A percentile compares a stretch with the other conserved stretches of the same genome.
These are phyloP conservation scores for Eimeria acervulina DNA, from an alignment of 169 alveolate species.

Conservation along the genomic window DNA sequence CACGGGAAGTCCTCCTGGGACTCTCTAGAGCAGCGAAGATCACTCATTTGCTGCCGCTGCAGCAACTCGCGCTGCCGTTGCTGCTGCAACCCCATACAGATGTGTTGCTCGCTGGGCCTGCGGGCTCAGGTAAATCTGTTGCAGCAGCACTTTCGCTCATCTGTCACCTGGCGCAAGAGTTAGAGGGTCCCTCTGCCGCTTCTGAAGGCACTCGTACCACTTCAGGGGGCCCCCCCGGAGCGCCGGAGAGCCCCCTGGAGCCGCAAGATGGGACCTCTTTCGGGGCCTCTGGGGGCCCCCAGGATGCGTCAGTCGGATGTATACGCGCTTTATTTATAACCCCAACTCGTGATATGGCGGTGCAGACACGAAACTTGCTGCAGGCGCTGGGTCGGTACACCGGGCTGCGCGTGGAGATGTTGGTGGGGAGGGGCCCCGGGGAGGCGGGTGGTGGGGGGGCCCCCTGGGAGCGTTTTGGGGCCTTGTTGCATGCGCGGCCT, in stretches of 20 bases:
- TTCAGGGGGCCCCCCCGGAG: neutral
- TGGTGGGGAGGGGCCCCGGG: slow-evolving; percentile 62
- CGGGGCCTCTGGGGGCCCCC: slow-evolving; percentile 28
- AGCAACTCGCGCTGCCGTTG: slow-evolving; percentile 54
- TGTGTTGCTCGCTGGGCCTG: slow-evolving; percentile 56
- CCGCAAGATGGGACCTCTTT: neutral
- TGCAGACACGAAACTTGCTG: slow-evolving; percentile 69
- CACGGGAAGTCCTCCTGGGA: slow-evolving; percentile 30
- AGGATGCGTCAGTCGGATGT: neutral
- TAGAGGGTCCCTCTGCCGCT: neutral
- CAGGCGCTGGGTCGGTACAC: slow-evolving; percentile 55
- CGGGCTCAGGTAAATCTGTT: slow-evolving; percentile 21
- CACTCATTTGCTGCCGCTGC: slow-evolving; percentile 52
- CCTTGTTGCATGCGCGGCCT: slow-evolving; percentile 34
- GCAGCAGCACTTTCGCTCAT: neutral
- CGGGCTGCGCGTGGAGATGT: slow-evolving; percentile 71
- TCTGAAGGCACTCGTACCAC: neutral
- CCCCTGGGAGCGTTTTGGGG: slow-evolving; percentile 57
- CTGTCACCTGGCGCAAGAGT: neutral
- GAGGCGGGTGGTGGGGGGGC: slow-evolving; percentile 30
- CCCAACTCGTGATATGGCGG: slow-evolving; percentile 75
- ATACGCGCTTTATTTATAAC: neutral
- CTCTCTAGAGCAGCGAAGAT: neutral
- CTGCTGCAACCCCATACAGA: slow-evolving; percentile 51
- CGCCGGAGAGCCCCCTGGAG: neutral